phyloP scores from a whole-genome alignment of 352 stramenopile genomes.

The Pilasporangium apinafurcum region DNA sequence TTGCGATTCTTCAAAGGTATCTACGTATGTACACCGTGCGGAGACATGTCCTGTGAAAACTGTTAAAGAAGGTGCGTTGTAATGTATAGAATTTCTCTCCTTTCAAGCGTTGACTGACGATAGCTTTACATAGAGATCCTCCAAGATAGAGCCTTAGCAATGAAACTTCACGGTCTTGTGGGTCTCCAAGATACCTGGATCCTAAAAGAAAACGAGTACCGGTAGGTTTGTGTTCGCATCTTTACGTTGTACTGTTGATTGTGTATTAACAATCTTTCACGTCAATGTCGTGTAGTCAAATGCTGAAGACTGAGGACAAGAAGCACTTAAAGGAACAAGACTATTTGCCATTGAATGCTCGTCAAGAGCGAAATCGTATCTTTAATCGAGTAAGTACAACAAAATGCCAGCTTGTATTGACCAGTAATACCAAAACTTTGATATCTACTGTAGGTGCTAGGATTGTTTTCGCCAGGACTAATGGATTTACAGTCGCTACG shows the following conservation, averaged over 20 bases:
- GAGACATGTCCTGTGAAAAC: conserved; percentile 27
- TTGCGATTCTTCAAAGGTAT: conserved; percentile 17
- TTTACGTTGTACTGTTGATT: not conserved
- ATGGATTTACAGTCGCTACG: conserved; percentile 68
- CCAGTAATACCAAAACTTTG: too few species aligned
- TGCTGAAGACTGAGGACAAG: conserved; percentile 88
- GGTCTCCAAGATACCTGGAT: conserved; percentile 73
- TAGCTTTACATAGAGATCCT: conserved; percentile 28
- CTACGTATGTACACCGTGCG: conserved; percentile 22
- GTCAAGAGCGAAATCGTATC: conserved; percentile 81
- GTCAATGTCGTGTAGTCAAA: conserved; percentile 40
- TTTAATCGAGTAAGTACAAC: conserved; percentile 57
- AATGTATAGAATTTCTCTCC: not conserved
- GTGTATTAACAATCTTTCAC: not conserved
- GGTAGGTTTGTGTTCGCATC: conserved; percentile 14
- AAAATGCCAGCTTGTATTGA: too few species aligned
- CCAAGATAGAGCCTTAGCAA: conserved; percentile 47
- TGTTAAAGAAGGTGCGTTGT: conserved; percentile 48
- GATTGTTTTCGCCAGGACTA: conserved; percentile 45
- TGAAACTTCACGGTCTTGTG: conserved; percentile 41
- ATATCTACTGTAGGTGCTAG: conserved; percentile 28
- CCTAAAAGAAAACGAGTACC: conserved; percentile 82
- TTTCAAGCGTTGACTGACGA: not conserved
- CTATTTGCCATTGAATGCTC: conserved; percentile 61
- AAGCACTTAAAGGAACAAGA: conserved; percentile 77